Conservation (phyloP, 768 basidiomycete species). For the Leccinum subgranulosum region DNA sequence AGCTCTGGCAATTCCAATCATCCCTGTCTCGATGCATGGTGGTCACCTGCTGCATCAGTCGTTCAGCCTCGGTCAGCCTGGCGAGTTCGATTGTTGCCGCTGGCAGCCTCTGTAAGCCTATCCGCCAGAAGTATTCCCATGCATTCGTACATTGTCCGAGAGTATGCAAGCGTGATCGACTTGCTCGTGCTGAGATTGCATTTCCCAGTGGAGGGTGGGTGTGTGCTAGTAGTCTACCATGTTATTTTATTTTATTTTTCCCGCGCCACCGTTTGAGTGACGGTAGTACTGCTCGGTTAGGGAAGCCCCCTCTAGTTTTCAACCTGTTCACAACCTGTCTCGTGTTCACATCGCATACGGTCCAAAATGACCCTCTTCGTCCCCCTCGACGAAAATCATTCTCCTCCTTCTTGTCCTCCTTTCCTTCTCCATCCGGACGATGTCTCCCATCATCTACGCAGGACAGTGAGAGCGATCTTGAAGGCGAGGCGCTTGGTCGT, state of each 20-base stretch:
- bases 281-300: constrained; percentile 14
- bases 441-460: constrained; percentile 45
- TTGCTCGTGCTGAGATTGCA: constrained; percentile 9
- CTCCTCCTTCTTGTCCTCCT: constrained; percentile 48
- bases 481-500: constrained; percentile 85
- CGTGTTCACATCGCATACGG: constrained; percentile 26
- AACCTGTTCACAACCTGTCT: constrained; percentile 19
- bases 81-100: constrained; percentile 19
- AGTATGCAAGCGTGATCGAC: constrained; percentile 29
- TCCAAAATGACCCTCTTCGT: constrained; percentile 61
- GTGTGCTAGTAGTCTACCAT: constrained; percentile 25
- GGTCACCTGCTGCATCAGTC: constrained; percentile 22
- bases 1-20: constrained; percentile 33
- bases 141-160: constrained; percentile 24
- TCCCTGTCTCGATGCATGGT: constrained; percentile 15
- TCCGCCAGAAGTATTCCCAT: constrained; percentile 29
- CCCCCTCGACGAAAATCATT: constrained; percentile 50
- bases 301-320: constrained; percentile 21
- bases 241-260: constrained; percentile 19
- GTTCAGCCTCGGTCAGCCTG: constrained; percentile 12
- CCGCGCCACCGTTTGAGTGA: constrained; percentile 26
- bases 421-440: constrained; percentile 53
- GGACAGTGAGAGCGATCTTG: constrained; percentile 61
- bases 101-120: constrained; percentile 28
- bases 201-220: constrained; percentile 24